Evolutionary conservation across 163 green algal species (phyloP).

Genomic region (Prototheca wickerhamii): DNA sequence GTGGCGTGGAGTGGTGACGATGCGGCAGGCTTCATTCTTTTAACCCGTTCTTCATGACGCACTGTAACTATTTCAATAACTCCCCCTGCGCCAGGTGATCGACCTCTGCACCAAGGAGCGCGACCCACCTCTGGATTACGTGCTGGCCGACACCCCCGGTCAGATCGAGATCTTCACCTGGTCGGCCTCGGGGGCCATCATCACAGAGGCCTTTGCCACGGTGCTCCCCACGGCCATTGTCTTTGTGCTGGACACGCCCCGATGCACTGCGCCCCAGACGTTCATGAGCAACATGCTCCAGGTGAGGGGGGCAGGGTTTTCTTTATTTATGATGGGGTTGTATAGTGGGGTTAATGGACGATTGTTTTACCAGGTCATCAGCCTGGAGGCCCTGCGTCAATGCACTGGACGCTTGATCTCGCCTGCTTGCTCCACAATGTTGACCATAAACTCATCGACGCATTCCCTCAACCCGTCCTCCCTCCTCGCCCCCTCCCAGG

Average conservation of each 20-base stretch:
- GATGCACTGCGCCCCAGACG: conserved; percentile 57
- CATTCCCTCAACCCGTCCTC: neutral
- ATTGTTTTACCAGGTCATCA: too few species aligned
- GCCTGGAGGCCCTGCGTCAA: too few species aligned
- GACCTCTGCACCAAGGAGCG: conserved; percentile 64
- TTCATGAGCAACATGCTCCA: conserved; percentile 99
- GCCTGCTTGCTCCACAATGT: neutral
- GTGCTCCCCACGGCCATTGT: conserved; percentile 67
- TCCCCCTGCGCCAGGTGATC: conserved; percentile 80
- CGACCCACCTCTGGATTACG: conserved; percentile 60
- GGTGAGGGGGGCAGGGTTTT: conserved; percentile 14
- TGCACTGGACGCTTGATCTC: neutral
- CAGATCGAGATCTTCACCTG: conserved; percentile 99
- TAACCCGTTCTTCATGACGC: too few species aligned
- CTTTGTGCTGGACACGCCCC: conserved; percentile 90
- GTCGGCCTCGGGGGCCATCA: conserved; percentile 74
- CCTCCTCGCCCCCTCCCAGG: conserved; percentile 29
- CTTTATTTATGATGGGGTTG: too few species aligned
- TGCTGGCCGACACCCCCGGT: conserved; percentile 92
- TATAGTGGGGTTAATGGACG: too few species aligned
- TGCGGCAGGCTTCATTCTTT: too few species aligned
- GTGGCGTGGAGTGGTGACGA: neutral
- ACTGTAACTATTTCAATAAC: too few species aligned
- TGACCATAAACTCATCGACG: neutral
- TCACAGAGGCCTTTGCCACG: conserved; percentile 85